Conservation (phyloP, 768 basidiomycete genomes). For the Gloeophyllum trabeum region DNA sequence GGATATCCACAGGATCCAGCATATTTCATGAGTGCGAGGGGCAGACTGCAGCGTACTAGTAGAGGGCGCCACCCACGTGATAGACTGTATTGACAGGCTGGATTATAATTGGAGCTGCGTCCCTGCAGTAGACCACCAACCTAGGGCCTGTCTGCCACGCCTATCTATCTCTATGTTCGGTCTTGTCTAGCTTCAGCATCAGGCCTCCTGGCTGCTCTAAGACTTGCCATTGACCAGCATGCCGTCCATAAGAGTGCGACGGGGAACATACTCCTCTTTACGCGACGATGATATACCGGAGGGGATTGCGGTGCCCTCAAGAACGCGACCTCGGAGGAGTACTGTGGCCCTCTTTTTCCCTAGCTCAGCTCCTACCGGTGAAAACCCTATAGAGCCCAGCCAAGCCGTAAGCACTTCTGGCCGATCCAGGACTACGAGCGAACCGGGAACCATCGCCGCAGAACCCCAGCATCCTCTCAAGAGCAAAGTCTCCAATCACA, state of each 20-base stretch:
- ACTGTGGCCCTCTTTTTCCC: not conserved
- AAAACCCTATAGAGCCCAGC: not conserved
- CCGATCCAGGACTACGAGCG: conserved; percentile 1
- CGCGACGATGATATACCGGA: conserved; percentile 5
- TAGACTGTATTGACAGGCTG: too few species aligned
- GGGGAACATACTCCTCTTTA: conserved; percentile 12
- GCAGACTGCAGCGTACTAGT: too few species aligned
- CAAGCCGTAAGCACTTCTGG: not conserved
- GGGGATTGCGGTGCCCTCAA: not conserved
- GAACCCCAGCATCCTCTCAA: conserved; percentile 5
- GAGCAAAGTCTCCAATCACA: conserved; percentile 15
- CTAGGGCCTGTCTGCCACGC: too few species aligned
- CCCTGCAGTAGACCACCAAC: too few species aligned
- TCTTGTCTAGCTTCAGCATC: too few species aligned
- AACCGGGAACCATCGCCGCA: conserved; percentile 1
- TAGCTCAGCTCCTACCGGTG: not conserved
- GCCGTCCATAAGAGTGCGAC: conserved; percentile 39
- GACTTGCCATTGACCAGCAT: conserved; percentile 13
- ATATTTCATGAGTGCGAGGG: too few species aligned
- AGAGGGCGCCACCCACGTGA: too few species aligned
- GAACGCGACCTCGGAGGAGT: not conserved
- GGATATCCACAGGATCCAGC: too few species aligned
- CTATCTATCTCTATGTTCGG: too few species aligned
- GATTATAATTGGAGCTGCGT: too few species aligned
- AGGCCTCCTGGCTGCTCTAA: not conserved